A percentile compares a stretch with the other conserved stretches of the same genome.
phyloP scores from a whole-genome alignment of 768 basidiomycete genomes.

The Pulveroboletus sp. region DNA sequence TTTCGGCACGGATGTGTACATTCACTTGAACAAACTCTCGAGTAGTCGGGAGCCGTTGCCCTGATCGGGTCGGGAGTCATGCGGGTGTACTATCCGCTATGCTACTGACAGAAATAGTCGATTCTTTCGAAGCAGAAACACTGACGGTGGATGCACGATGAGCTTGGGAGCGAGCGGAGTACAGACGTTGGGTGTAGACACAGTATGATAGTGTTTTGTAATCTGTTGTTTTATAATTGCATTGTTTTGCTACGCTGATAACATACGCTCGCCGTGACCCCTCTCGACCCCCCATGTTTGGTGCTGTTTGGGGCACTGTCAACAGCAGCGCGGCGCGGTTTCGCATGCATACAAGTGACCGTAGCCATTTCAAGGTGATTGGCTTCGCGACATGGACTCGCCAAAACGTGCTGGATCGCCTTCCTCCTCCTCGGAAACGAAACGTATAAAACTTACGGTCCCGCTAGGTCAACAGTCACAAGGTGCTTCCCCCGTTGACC shows the following conservation, averaged over 20 bases:
- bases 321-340: slow-evolving; percentile 3
- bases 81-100: neutral
- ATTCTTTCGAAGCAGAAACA: neutral
- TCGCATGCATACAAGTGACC: slow-evolving; percentile 7
- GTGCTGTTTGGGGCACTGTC: slow-evolving; percentile 9
- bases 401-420: slow-evolving; percentile 63
- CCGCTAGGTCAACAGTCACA: slow-evolving; percentile 44
- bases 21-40: slow-evolving; percentile 83
- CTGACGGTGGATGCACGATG: neutral
- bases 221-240: too few species aligned
- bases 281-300: slow-evolving; percentile 19
- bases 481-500: slow-evolving; percentile 73
- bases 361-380: slow-evolving; percentile 25
- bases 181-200: neutral
- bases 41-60: slow-evolving; percentile 78
- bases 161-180: neutral
- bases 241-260: too few species aligned
- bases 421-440: slow-evolving; percentile 49
- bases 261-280: too few species aligned
- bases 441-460: slow-evolving; percentile 55
- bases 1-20: slow-evolving; percentile 88
- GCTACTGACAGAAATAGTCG: neutral
- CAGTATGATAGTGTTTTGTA: too few species aligned
- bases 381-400: slow-evolving; percentile 46
- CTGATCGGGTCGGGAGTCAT: neutral